phyloP scores from a whole-genome alignment of 345 rosid species.

The Euphorbia tirucalli region DNA sequence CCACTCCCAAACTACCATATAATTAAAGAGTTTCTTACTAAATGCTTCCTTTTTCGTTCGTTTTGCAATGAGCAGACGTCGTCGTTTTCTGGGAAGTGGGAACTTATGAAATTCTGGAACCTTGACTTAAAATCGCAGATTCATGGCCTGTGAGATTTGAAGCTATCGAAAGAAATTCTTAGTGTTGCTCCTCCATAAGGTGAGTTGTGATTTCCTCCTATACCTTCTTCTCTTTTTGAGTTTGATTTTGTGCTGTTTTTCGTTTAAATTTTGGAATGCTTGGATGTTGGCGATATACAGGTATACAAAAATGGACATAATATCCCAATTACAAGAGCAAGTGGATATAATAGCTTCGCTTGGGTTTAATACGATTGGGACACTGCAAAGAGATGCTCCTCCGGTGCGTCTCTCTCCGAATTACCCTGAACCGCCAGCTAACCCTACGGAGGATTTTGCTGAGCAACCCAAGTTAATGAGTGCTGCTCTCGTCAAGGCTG shows the following conservation, averaged over 20 bases:
- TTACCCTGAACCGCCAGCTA: slow-evolving; percentile 75
- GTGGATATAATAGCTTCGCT: slow-evolving; percentile 66
- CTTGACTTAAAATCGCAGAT: no score
- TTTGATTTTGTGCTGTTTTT: not conserved
- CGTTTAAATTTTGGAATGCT: no score
- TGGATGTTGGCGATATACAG: not conserved
- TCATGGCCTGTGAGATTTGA: not conserved
- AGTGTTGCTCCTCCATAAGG: not conserved
- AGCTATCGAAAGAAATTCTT: not conserved
- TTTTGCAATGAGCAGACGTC: no score
- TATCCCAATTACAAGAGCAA: slow-evolving; percentile 93
- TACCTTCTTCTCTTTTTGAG: not conserved
- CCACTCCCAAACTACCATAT: no score
- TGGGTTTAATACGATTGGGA: slow-evolving; percentile 78
- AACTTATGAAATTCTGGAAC: no score
- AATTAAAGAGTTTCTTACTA: no score
- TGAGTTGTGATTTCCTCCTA: not conserved
- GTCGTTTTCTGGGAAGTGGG: no score
- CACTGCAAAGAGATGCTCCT: slow-evolving; percentile 81
- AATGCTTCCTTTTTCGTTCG: no score
- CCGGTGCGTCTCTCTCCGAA: slow-evolving; percentile 73
- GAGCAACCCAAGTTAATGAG: slow-evolving; percentile 85
- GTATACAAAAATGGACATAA: slow-evolving; percentile 59
- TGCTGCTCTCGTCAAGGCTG: slow-evolving; percentile 81
- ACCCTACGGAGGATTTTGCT: slow-evolving; percentile 50